Base-by-base conservation (phyloP, 2,329 filamentous ascomycete species). In the Colletotrichum aenigma region DNA sequence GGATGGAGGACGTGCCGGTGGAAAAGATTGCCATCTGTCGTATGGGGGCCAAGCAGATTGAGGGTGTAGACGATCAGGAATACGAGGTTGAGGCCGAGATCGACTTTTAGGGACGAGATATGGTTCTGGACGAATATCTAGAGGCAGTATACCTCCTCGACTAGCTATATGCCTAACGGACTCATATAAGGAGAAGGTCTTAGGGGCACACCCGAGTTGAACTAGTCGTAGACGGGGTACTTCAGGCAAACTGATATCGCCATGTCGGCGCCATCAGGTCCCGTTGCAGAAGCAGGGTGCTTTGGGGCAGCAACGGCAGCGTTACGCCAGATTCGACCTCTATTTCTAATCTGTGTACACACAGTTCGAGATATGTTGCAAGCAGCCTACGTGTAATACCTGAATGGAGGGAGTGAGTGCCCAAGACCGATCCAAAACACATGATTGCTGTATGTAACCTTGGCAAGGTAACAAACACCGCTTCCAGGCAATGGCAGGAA, bases 1-100 rank as follows among this genome's bases (percentile, higher is more conserved):
- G 96, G 95, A 92, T 94, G 79, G 87, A 91, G 70, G 85, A 91
- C 66, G 86, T 96, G 28, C 86, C 87, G 18, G 82, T 98, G n/a
- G 91, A 95, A 72, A 90, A 88, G 74, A 85, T 98, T 55, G 92
- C 93, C 65, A 93, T 98, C 48, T 98, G 95, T 82, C 92, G 91
- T 81, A 98, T 98, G 96, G 95, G 96, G 0, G 95, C 95, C 12
- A 94, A 93, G 87, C 92, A 90, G 79, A 86, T 86, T 21, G 83
- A 91, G 32, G 86, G 90, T 9, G 85, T 89, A 3, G 90, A 88
- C 12, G 89, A 90, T 70, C 87, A 86, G 77, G 88, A 82, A 15
- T 92, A 92, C 75, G 88, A 90, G 77, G 88, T 90, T 10, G 90
- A 86, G 78, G 89, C 86, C 6, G 88, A 90, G 80, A 84, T 90